Base-by-base conservation (phyloP, 2,329 filamentous ascomycete genomes). In the Penicillium hordei region DNA sequence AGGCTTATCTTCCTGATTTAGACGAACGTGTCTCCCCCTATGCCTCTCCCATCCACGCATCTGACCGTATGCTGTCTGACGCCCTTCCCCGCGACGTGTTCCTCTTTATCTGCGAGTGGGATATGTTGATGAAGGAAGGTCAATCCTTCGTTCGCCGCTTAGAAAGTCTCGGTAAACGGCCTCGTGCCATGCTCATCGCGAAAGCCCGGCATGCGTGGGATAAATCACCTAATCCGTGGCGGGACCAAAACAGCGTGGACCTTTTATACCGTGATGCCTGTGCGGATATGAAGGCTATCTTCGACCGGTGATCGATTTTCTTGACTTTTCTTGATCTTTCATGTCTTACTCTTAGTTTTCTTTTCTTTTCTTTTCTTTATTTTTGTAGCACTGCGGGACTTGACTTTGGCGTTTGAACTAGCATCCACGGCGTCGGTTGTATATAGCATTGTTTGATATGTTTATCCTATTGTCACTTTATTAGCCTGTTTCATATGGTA, bases 51-150 rank as follows among this genome's bases (percentile, higher is more conserved):
- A 82, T 82, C 33, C 79, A 83, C 10, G 85, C 85, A 1, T 76
- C 82, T 0, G 77, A 81, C 21, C 70, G 78, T 29, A 79, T 84
- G 66, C 77, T 88, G n/a, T 66, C 71, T 29, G 78, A 79, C 23
- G 78, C 77, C 2, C 70, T 88, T 1, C 85, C 85, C 0, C 75
- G 82, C n/a, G 81, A 86, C 57, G 81, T 87, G 46, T 83, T 86
- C 57, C 72, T 87, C 63, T 85, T 83, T 67, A 82, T 84, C 43
- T 87, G 85, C 68, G 85, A 88, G 68, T 87, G 83, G 82, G 85
- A 88, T 67, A 87, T 87, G 85, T 74, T 88, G 15, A 76, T 86
- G n/a, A 79, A 81, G 15, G 85, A 88, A 68, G 85, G 83, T 6
- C 74, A 79, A 60, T 59, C 63, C 1, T 80, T 81, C 52, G 73